A percentile compares a stretch with the other conserved stretches of the same genome.
These are phyloP conservation scores for Hordeum vulgare DNA, from an alignment of 176 grass and related monocot species.

Conservation along the genomic window MorexV3_pseudomolecules_assembly NC_058518.1:394206741-394207240, in stretches of 20 bases:
- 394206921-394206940: too few relatives aligned
- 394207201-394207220: neutral
- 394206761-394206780: slow-evolving; percentile 51
- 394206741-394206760: slow-evolving; percentile 71
- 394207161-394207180: slow-evolving; percentile 82
- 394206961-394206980: neutral
- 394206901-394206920: too few relatives aligned
- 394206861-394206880: slow-evolving; percentile 85
- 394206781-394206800: slow-evolving; percentile 52
- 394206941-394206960: neutral
- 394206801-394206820: slow-evolving; percentile 57
- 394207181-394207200: neutral
- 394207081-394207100: slow-evolving; percentile 47
- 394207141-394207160: slow-evolving; percentile 41
- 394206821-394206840: slow-evolving; percentile 65
- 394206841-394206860: slow-evolving; percentile 64
- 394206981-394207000: too few relatives aligned
- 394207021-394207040: too few relatives aligned
- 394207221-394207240: slow-evolving; percentile 39
- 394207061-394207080: too few relatives aligned
- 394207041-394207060: too few relatives aligned
- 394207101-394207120: slow-evolving; percentile 63
- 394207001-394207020: too few relatives aligned
- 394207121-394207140: slow-evolving; percentile 48
- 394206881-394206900: slow-evolving; percentile 30